Percentiles rank a stretch among this genome's conserved stretches.
Evolutionary conservation across 495 filamentous ascomycete species (phyloP).

Genomic region (Penicillium lagena): DNA sequence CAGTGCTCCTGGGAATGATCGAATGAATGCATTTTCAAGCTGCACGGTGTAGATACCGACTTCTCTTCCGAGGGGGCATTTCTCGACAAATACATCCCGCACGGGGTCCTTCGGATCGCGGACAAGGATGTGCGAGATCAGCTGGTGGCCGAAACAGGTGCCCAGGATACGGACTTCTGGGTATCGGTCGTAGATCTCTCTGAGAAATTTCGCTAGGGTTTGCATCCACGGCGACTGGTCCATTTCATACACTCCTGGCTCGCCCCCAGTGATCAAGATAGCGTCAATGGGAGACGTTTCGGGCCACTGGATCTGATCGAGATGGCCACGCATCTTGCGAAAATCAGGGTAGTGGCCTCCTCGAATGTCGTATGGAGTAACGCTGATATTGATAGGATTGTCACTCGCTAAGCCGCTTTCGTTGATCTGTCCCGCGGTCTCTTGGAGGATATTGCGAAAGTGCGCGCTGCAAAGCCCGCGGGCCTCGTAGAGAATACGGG

Average conservation of each 20-base stretch:
- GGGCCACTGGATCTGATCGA: slow-evolving; percentile 1
- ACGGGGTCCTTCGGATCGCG: slow-evolving; percentile 10
- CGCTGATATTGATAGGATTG: slow-evolving; percentile 15
- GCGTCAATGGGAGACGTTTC: slow-evolving; percentile 21
- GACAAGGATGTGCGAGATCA: slow-evolving; percentile 30
- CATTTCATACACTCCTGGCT: slow-evolving; percentile 24
- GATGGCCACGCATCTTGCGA: slow-evolving; percentile 12
- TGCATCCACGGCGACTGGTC: slow-evolving; percentile 24
- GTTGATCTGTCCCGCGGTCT: slow-evolving; percentile 20
- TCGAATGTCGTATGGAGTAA: slow-evolving; percentile 26
- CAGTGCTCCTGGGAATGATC: slow-evolving; percentile 11
- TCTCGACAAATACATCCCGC: slow-evolving; percentile 21
- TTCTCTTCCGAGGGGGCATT: slow-evolving; percentile 26
- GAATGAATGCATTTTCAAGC: slow-evolving; percentile 17
- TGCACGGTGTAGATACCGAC: slow-evolving; percentile 24
- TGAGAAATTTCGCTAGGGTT: slow-evolving; percentile 17
- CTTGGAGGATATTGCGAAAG: slow-evolving; percentile 24
- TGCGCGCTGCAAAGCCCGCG: slow-evolving; percentile 29
- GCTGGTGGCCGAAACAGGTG: slow-evolving; percentile 36
- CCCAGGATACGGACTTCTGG: slow-evolving; percentile 32
- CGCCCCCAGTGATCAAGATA: slow-evolving; percentile 27
- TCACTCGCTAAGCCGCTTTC: slow-evolving; percentile 3
- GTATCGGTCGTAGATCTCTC: slow-evolving; percentile 24
- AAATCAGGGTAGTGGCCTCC: slow-evolving; percentile 25
- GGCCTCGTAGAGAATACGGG: slow-evolving; percentile 20